A percentile compares a stretch with the other conserved stretches of the same genome.
Evolutionary conservation across 2,329 filamentous ascomycete genomes (phyloP).

Genomic region (Cladobotryum mycophilum): DNA sequence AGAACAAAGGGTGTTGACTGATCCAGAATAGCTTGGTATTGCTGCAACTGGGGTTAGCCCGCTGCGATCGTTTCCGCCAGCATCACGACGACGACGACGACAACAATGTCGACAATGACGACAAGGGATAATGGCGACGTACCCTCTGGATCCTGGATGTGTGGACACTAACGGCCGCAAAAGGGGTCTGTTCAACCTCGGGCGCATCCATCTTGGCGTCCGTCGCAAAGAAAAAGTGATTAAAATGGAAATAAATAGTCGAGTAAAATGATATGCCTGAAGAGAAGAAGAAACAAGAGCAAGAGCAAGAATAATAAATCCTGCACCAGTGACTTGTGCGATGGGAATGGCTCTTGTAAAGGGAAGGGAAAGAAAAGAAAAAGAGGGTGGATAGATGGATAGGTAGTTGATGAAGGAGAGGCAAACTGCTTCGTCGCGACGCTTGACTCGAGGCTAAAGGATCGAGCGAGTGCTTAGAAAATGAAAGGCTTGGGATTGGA

Average conservation of each 20-base stretch:
- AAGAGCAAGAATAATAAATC: no score
- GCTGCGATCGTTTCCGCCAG: neutral
- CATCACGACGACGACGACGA: neutral
- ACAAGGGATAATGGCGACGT: slow-evolving; percentile 21
- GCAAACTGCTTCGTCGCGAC: no score
- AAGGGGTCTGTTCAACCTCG: slow-evolving; percentile 86
- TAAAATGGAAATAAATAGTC: neutral
- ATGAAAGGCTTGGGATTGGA: no score
- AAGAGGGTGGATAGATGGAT: no score
- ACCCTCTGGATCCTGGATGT: slow-evolving; percentile 70
- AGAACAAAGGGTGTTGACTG: slow-evolving; percentile 82
- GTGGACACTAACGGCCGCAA: slow-evolving; percentile 81
- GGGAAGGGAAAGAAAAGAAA: no score
- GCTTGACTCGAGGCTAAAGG: no score
- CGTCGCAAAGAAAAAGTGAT: neutral
- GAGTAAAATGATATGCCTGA: no score
- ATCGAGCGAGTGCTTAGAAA: no score
- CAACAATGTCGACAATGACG: neutral
- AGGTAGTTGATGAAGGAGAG: no score
- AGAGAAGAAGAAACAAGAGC: no score
- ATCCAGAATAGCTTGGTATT: slow-evolving; percentile 92
- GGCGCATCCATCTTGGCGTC: slow-evolving; percentile 65
- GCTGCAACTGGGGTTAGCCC: slow-evolving; percentile 42
- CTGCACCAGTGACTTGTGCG: no score
- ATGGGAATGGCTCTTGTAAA: no score